Base-by-base conservation (phyloP, 202 grass and related monocot genomes). In the Elaeis oleifera region DNA sequence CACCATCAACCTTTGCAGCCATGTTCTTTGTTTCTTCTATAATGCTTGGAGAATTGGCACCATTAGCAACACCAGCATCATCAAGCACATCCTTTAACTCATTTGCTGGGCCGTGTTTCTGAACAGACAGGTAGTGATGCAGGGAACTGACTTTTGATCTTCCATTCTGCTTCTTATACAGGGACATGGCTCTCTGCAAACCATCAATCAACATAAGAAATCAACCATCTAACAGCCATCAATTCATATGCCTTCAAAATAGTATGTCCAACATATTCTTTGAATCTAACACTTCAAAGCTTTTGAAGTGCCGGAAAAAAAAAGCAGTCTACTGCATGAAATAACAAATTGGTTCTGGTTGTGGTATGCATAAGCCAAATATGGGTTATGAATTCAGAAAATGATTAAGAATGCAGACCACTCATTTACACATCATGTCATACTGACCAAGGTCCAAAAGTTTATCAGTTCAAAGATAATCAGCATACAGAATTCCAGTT, bases 131-230 rank as follows among this genome's bases (percentile, higher is more conserved):
- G 32, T 49, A 60, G 50, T 44, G 36, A 14, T 26, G 15, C 28
- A 7, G 25, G 66, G 52, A 24, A 56, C 74, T 84, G 2, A 24
- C 53, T 5, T 77, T 78, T 53, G 55, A 14, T 50, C 27, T 74
- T 58, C 31, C 69, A 36, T 18, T 74, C 18, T 49, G 63, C 9
- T 51, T 56, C 23, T 54, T 61, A 56, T 78, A 84, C 49, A 80
- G 61, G 22, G 61, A 58, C 73, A 80, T 55, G n/a, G 80, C 77
- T 56, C 64, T 84, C 81, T 84, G 81, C 21, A 74, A 56, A 29
- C 16, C 20, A 72, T 73, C 32, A 67, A 79, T 17, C 5, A 31
- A 66, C 16, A 53, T 1, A 11, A 29, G 52, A 29, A 72, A 64
- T 13, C 36, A 44, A 44, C 6, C 36, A 44, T 44, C 36, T 14